Evolutionary conservation across 106 monocot genomes (phyloP), one percentile per base, ranked within the genome.

Genomic region (Vanilla planifolia): DNA sequence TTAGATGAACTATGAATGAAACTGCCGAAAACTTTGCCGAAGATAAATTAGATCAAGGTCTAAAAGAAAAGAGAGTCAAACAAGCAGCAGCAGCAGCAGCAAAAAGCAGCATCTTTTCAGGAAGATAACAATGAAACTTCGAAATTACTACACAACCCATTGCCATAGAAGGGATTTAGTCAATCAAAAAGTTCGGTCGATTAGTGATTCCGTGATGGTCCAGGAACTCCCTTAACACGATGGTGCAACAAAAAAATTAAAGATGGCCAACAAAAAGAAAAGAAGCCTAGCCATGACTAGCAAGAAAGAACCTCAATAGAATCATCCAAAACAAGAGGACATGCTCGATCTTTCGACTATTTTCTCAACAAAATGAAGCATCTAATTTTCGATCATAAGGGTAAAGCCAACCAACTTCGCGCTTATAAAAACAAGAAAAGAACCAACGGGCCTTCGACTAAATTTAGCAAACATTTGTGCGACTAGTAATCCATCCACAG

Each of bases 381-480:
- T n/a, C n/a, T n/a, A n/a, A n/a, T n/a, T n/a, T n/a, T n/a, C n/a
- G n/a, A n/a, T n/a, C n/a, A n/a, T n/a, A n/a, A n/a, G n/a, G n/a
- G n/a, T n/a, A n/a, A n/a, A n/a, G n/a, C n/a, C n/a, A 51, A 13
- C 51, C 14, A 51, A 51, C 26, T 51, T 51, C 7, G 51, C 24
- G 15, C 51, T 51, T 26, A 17, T 20, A 47, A n/a, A 47, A 20
- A 47, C 0, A 47, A 6, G 46, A 24, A 51, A 27, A 27, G 15
- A 51, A 51, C 51, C 39, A 51, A 9, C 2, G 51, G n/a, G n/a
- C n/a, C n/a, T n/a, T n/a, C 26, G 24, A 26, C 25, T 51, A 51
- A 47, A 51, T 11, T 27, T 51, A 13, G 27, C 3, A 10, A 51
- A 51, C 26, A 6, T 51, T 51, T 51, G 51, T 13, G 8, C 26